Conservation (phyloP, 306 rosid genomes). For the Prunus kanzakura region DNA sequence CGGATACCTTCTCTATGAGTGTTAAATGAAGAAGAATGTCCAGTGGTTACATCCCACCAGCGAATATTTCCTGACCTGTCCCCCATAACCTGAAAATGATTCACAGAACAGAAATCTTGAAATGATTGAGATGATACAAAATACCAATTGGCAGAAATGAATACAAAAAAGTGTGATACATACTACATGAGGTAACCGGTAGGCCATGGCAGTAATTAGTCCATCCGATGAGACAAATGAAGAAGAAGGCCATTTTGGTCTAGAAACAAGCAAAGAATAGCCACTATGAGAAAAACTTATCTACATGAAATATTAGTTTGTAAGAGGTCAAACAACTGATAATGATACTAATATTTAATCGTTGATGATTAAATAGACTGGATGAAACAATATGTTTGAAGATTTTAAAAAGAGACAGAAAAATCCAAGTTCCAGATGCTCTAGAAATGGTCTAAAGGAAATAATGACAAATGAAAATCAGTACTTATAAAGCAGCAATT, state of each 20-base stretch:
- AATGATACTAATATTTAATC: neutral
- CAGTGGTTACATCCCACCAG: conserved; percentile 98
- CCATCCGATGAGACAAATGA: conserved; percentile 88
- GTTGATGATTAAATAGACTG: neutral
- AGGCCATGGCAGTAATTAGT: conserved; percentile 95
- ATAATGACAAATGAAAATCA: too few species aligned
- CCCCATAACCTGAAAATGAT: conserved; percentile 89
- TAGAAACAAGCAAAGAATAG: conserved; percentile 34
- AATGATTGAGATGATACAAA: conserved; percentile 8
- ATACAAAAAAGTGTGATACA: conserved; percentile 17
- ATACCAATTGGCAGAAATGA: conserved; percentile 7
- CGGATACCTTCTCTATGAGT: conserved; percentile 95
- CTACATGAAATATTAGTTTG: neutral
- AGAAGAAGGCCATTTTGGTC: conserved; percentile 99
- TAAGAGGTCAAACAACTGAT: neutral
- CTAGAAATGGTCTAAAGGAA: too few species aligned
- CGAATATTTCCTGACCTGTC: conserved; percentile 87
- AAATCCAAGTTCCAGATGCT: neutral
- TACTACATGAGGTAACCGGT: conserved; percentile 98
- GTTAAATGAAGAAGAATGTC: conserved; percentile 89
- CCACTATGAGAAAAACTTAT: conserved; percentile 34
- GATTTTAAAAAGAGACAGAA: neutral
- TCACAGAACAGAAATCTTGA: conserved; percentile 21
- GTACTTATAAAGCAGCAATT: too few species aligned
- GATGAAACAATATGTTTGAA: too few species aligned